Base-by-base conservation (phyloP, 2,329 filamentous ascomycete species). In the Hymenoscyphus infarciens region DNA sequence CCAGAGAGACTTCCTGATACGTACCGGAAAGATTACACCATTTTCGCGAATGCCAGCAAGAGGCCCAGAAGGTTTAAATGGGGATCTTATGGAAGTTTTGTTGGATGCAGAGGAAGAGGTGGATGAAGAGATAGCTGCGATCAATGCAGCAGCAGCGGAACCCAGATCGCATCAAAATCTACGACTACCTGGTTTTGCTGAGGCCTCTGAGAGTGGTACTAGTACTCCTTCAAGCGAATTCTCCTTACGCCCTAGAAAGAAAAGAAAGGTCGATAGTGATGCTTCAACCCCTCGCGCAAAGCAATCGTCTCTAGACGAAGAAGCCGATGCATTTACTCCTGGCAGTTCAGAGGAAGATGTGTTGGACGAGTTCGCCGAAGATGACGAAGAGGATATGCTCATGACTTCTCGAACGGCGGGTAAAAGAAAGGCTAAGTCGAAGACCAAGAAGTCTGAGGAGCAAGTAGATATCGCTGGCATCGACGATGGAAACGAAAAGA, bases 21-120 rank as follows among this genome's bases (percentile, higher is more conserved):
- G 95, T 31, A 99, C 94, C 0, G 95, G 95, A 65, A 98, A 98
- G 77, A 98, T 99, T 69, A 99, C 95, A 0, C 95, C 95, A 0
- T 99, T 99, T 72, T 90, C 92, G 7, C 66, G 63, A 52, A 84
- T 96, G 69, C 86, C 86, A 29, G 82, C 85, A 15, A 78, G 87
- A 1, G 81, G 71, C 27, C 72, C 81, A 3, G 80, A 84, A 31
- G 85, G 83, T 2, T 81, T 87, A 2, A 82, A 87, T 54, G 88
- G 88, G 1, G 88, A 87, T 64, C 79, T 97, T 16, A 88, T 89
- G 11, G 87, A 93, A 71, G 89, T 88, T 1, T 83, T 97, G 63
- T 79, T 93, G 15, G 91, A 96, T 73, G 92, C 90, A 0, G 92
- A 97, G 72, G 90, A 90, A 82, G 77, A 86, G 27, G 80, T 79